phyloP scores from a whole-genome alignment of 176 grass and related monocot genomes.

The Oryza glumipatula region DNA sequence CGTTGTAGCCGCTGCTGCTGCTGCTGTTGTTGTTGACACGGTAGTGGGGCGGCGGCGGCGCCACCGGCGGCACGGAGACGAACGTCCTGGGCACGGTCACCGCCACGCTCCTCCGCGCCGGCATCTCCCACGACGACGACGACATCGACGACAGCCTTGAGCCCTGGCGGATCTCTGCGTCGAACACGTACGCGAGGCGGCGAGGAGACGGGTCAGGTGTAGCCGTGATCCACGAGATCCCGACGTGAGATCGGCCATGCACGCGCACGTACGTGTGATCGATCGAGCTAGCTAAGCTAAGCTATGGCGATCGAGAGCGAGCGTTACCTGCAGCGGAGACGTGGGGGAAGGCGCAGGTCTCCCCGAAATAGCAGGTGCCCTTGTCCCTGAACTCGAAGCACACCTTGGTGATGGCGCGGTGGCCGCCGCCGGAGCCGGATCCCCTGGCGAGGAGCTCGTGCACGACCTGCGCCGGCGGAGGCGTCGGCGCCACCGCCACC shows the following conservation, averaged over 20 bases:
- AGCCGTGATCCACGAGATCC: slow-evolving; percentile 25
- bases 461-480: too few relatives aligned
- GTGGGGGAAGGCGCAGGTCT: slow-evolving; percentile 49
- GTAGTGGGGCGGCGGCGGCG: neutral
- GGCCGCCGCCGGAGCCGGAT: neutral
- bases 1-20: neutral
- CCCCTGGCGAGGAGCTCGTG: neutral
- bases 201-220: neutral
- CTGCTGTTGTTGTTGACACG: neutral
- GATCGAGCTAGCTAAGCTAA: neutral
- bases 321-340: neutral
- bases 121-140: neutral
- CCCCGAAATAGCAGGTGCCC: slow-evolving; percentile 44
- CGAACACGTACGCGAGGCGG: neutral
- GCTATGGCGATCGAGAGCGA: neutral
- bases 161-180: neutral
- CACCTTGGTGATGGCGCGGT: slow-evolving; percentile 11
- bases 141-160: neutral
- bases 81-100: neutral
- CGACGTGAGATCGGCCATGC: slow-evolving; percentile 45
- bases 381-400: slow-evolving; percentile 49
- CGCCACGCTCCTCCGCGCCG: neutral
- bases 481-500: too few relatives aligned
- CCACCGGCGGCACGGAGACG: neutral
- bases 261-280: slow-evolving; percentile 21